Evolutionary conservation across 805 yeast species (phyloP).

Genomic region (Yamadazyma philogaea): DNA sequence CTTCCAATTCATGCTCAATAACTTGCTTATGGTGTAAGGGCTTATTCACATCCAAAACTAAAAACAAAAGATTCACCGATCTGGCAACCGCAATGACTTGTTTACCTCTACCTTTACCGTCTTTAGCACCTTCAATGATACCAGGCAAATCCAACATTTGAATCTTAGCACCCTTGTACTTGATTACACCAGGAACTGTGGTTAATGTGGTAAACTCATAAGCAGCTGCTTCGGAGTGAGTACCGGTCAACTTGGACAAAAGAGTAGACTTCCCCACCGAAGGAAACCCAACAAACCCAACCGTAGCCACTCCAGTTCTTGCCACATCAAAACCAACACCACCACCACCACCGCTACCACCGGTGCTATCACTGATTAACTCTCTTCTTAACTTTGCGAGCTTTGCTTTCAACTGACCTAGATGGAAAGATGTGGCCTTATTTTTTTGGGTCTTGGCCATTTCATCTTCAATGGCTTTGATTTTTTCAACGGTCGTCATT

Average conservation of each 20-base stretch:
- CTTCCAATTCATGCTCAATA: slow-evolving; percentile 93
- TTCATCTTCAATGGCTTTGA: slow-evolving; percentile 90
- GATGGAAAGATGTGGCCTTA: slow-evolving; percentile 95
- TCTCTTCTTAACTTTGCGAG: slow-evolving; percentile 94
- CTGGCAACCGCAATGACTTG: slow-evolving; percentile 99
- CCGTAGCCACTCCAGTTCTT: slow-evolving; percentile 96
- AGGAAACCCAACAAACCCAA: slow-evolving; percentile 98
- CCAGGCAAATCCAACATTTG: slow-evolving; percentile 95
- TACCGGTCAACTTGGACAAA: slow-evolving; percentile 85
- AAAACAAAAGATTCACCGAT: slow-evolving; percentile 88
- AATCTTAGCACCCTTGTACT: slow-evolving; percentile 94
- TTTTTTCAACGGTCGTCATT: slow-evolving; percentile 54
- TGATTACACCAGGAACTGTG: slow-evolving; percentile 95
- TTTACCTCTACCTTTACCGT: slow-evolving; percentile 88
- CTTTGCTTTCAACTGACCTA: slow-evolving; percentile 96
- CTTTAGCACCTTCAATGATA: slow-evolving; percentile 87
- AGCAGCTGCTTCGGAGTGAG: slow-evolving; percentile 96
- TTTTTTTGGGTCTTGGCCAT: slow-evolving; percentile 98
- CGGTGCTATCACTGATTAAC: slow-evolving; percentile 62
- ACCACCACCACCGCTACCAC: slow-evolving; percentile 73
- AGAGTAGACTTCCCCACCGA: slow-evolving; percentile 91
- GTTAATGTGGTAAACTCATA: slow-evolving; percentile 97
- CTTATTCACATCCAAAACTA: slow-evolving; percentile 93
- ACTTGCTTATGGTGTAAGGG: slow-evolving; percentile 92
- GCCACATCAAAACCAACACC: slow-evolving; percentile 98